Evolutionary conservation across 177 flowering plant genomes (phyloP), one percentile per base, ranked within the genome.

Genomic region (Tripterygium wilfordii): DNA sequence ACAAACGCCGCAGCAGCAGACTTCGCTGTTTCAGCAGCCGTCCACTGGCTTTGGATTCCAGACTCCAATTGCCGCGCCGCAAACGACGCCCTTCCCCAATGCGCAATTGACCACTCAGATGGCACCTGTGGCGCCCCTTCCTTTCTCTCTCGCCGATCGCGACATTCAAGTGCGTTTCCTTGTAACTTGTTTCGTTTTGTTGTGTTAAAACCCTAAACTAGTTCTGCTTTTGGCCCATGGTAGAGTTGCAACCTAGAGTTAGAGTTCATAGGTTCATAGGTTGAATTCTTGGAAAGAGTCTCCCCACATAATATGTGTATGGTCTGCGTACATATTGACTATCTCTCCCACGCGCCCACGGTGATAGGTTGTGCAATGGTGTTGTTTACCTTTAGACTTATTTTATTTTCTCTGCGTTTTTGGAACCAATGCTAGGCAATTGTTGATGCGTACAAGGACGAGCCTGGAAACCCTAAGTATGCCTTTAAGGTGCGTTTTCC

Each of bases 81-180:
- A 70, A 51, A 23, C 61, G 3, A 36, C 70, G 48, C 68, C 70
- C 7, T 66, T 70, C 26, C 53, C 71, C 5, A 67, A 60, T 59
- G 47, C 76, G 9, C 96, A 89, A 61, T 46, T 89, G 57, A 86
- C 91, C 3, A 92, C 99, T 69, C 99, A 92, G 65, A 89, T 92
- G 99, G 97, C 95, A 20, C 95, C 97, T 10, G 89, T 89, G 3
- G 84, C 96, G 17, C 96, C 96, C 33, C 80, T 92, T 2, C 97
- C 97, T 12, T 82, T 76, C 62, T 92, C 99, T 42, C 78, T 84
- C 10, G 84, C 96, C 24, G 96, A 92, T 72, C 88, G 99, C 15
- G 99, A 92, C 47, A 79, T 92, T 59, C 99, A 86, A 62, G 97
- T 89, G 29, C 9, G 30, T 13, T 19, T 12, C 17, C 15, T 8